Base-by-base conservation (phyloP, 345 rosid genomes). In the Excoecaria agallocha region DNA sequence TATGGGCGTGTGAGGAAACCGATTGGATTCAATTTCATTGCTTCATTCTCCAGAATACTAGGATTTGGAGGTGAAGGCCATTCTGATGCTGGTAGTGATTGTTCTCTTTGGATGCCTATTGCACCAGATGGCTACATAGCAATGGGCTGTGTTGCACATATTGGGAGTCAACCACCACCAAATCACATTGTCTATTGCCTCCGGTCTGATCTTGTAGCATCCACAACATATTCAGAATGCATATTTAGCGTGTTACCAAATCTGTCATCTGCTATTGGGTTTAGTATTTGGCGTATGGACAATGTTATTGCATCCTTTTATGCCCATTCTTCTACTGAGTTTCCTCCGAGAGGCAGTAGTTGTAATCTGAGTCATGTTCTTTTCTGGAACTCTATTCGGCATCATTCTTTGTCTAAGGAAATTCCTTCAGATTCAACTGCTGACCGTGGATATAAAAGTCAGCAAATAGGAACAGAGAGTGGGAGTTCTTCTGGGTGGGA, bases 1-100 rank as follows among this genome's bases (percentile, higher is more conserved):
- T 93, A 95, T 88, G 99, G 99, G 70, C 98, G 99, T 74, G 99
- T 90, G 82, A 78, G 90, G 72, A 95, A 93, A 83, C 98, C 99
- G 11, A 50, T 85, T 61, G 89, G 98, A 83, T 95, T 86, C 83
- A 75, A 84, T 70, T 84, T 91, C 61, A 80, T 95, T 81, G 91
- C 93, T 74, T 81, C 65, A 68, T 82, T 92, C 64, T 89, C 97
- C 82, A 82, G 74, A 74, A 78, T 86, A 80, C 91, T 82, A 80
- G 91, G 87, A 79, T 79, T 71, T 65, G 85, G 68, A 61, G 79
- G 70, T 62, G 87, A 81, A 79, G 77, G 65, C 48, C 76, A 72
- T 78, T 72, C 84, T 69, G 83, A 62, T 78, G 69, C 74, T 67
- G 88, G 76, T 74, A 75, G 46, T 63, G 94, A 85, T 46, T 95